Evolutionary conservation across 768 basidiomycete genomes (phyloP), one percentile per base, ranked within the genome.

Genomic region (Erythrobasidium yunnanense): DNA sequence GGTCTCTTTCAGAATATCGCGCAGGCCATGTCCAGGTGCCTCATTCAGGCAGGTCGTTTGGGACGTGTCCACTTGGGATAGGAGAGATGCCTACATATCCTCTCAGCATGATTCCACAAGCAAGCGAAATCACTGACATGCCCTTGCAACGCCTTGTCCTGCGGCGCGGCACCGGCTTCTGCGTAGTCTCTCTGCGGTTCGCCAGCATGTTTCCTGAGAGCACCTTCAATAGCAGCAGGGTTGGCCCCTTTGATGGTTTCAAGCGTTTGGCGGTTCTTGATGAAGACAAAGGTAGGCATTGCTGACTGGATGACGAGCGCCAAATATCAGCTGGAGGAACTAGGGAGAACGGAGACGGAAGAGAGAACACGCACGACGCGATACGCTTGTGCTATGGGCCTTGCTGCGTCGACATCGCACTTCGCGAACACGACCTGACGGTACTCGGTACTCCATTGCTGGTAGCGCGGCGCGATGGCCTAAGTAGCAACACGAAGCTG

Each of bases 1-100:
- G 78, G 83, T 42, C 51, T 20, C 0, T 72, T n/a, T 68, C 17
- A 86, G 68, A 63, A 87, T 80, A 23, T 80, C 77, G 68, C 80
- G 79, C 50, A 87, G 72, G 34, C 79, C 77, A 73, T 86, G 83
- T 0, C 70, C 71, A 1, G 70, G 58, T 33, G 79, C 74, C 71
- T 88, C 87, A 73, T 88, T 88, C 70, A 88, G 80, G 71, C 86
- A 87, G 66, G 82, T 82, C 54, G 83, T 73, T 73, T 87, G 85
- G 1, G 78, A 76, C 20, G 77, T 66, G 72, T 87, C 85, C 62
- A 74, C 58, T n/a, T 66, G 30, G 4, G 62, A 54, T 50, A 70
- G 67, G 51, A 87, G 77, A 66, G 79, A 78, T 71, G 83, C 79
- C 55, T 85, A 78, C 22, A 84, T 76, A 23, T 83, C 7, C n/a